Conservation (phyloP, 345 rosid species). For the Luvunga scandens region DNA sequence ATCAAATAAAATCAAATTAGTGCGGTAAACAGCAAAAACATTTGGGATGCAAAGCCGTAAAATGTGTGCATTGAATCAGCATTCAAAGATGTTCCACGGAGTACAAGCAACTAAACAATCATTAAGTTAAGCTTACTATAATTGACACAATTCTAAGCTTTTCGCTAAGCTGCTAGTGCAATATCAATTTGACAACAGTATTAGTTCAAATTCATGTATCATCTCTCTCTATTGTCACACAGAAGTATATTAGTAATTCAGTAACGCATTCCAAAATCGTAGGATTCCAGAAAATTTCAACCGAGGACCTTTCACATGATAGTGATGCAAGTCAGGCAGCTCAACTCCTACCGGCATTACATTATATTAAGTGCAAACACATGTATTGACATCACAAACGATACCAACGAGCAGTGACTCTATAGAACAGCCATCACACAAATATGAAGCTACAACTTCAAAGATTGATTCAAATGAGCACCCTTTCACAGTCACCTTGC, state of each 20-base stretch:
- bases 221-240: neutral
- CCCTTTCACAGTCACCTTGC: neutral
- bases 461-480: constrained; percentile 8
- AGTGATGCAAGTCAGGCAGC: neutral
- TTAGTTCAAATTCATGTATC: neutral
- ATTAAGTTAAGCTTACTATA: neutral
- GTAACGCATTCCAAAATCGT: neutral
- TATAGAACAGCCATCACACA: neutral
- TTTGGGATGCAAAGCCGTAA: neutral
- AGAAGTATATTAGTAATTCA: neutral
- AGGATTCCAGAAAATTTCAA: constrained; percentile 4
- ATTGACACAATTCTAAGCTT: neutral
- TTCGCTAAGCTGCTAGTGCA: neutral
- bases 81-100: neutral
- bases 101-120: neutral
- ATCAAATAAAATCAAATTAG: neutral
- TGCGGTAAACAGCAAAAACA: neutral
- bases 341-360: neutral
- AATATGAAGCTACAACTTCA: neutral
- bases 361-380: neutral
- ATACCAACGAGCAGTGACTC: constrained; percentile 1
- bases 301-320: constrained; percentile 9
- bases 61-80: neutral
- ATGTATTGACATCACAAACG: neutral
- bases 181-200: neutral